A percentile compares a stretch with the other conserved stretches of the same genome.
Evolutionary conservation across 768 basidiomycete genomes (phyloP).

Genomic region (Holtermannia corniformis): DNA sequence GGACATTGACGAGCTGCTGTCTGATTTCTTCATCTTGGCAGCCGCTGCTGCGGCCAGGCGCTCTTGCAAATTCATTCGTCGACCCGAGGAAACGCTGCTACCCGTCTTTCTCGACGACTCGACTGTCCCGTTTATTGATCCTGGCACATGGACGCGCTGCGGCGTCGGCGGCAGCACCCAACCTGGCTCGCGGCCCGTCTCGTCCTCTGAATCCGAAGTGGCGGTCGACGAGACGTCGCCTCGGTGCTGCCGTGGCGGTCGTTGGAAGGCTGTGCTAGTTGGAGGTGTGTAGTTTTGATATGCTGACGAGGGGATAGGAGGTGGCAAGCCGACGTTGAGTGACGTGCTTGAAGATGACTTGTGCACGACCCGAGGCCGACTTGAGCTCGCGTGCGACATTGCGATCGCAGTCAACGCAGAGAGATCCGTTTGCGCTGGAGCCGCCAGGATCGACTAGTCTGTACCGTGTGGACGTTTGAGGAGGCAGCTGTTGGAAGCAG

Average conservation of each 20-base stretch:
- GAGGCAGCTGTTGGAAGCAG: no score
- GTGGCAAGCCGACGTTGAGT: conserved; percentile 27
- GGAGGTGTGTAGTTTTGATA: conserved; percentile 13
- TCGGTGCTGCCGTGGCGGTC: conserved; percentile 17
- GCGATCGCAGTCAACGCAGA: no score
- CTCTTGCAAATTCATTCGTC: conserved; percentile 19
- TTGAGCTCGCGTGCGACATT: neutral
- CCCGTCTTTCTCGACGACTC: conserved; percentile 4
- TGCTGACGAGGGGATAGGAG: conserved; percentile 21
- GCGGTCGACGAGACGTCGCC: conserved; percentile 33
- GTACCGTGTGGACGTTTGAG: no score
- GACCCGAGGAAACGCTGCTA: no score
- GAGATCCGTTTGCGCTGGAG: no score
- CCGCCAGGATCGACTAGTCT: no score
- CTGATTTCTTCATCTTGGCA: neutral
- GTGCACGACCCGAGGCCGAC: neutral
- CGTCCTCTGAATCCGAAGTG: conserved; percentile 6
- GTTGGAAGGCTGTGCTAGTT: conserved; percentile 5
- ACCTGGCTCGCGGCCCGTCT: neutral
- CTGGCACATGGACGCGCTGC: conserved; percentile 21
- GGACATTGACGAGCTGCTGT: neutral
- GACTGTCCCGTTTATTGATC: conserved; percentile 7
- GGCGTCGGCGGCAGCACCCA: conserved; percentile 18
- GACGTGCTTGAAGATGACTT: conserved; percentile 21
- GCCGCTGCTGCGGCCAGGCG: conserved; percentile 17